Conservation (phyloP, 805 yeast species). For the Hanseniaspora guilliermondii region DNA sequence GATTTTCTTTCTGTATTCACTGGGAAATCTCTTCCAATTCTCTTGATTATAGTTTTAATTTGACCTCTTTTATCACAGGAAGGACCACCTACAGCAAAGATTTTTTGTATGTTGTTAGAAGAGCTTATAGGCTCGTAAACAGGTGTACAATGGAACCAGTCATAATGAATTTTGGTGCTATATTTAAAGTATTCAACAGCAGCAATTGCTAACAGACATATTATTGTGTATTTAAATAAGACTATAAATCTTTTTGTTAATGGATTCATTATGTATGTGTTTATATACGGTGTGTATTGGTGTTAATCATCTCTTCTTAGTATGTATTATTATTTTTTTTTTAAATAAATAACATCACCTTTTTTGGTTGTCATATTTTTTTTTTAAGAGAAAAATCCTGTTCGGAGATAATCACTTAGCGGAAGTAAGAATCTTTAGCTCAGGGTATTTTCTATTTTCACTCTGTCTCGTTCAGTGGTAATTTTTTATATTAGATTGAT, state of each 20-base stretch:
- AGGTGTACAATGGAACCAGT: constrained; percentile 37
- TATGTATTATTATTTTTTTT: too few relatives aligned
- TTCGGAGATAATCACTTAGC: too few relatives aligned
- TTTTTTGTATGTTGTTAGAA: constrained; percentile 22
- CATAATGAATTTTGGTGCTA: constrained; percentile 31
- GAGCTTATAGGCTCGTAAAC: constrained; percentile 18
- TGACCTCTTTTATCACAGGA: constrained; percentile 36
- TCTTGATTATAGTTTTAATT: constrained; percentile 30
- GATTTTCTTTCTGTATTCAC: constrained; percentile 28
- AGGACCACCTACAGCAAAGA: constrained; percentile 33
- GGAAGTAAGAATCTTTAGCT: too few relatives aligned
- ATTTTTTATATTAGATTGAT: too few relatives aligned
- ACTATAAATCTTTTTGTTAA: neutral
- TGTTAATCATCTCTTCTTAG: neutral
- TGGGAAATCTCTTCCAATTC: constrained; percentile 30
- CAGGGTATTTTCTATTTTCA: too few relatives aligned
- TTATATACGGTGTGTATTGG: neutral
- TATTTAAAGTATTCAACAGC: constrained; percentile 35
- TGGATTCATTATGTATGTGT: neutral
- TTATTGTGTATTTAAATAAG: constrained; percentile 23
- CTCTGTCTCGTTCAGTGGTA: too few relatives aligned
- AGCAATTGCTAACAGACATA: constrained; percentile 27
- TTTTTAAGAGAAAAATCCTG: too few relatives aligned
- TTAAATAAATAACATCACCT: too few relatives aligned
- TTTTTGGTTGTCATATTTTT: too few relatives aligned